Conservation (phyloP, 768 basidiomycete species). For the Mycena capillaripes region DNA sequence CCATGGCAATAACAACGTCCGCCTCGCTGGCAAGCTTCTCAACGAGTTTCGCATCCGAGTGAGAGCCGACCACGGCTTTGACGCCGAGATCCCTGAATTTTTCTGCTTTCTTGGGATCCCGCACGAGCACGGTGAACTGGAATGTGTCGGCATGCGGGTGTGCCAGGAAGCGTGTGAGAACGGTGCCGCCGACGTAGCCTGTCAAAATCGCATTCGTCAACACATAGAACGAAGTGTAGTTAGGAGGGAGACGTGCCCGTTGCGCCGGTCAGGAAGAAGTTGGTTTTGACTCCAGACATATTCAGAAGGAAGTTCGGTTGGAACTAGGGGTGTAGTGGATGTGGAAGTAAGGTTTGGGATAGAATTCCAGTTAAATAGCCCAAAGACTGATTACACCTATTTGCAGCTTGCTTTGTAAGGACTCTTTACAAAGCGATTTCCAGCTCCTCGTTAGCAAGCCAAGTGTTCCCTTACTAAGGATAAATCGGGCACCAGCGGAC, state of each 20-base stretch:
- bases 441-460: too few relatives aligned
- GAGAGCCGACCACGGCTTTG: constrained; percentile 59
- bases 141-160: constrained; percentile 52
- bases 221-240: too few relatives aligned
- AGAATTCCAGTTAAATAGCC: background rate
- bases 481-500: too few relatives aligned
- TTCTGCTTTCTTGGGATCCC: constrained; percentile 60
- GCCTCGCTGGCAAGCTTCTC: constrained; percentile 59
- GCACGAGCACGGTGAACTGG: constrained; percentile 61
- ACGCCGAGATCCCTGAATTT: constrained; percentile 55
- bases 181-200: constrained; percentile 67
- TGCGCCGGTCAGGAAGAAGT: constrained; percentile 60
- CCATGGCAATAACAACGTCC: constrained; percentile 23
- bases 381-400: background rate
- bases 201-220: too few relatives aligned
- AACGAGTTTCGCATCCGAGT: constrained; percentile 57
- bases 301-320: background rate
- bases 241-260: constrained; percentile 51
- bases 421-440: too few relatives aligned
- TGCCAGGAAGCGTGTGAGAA: constrained; percentile 58
- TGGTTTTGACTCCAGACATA: constrained; percentile 46
- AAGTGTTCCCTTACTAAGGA: too few relatives aligned
- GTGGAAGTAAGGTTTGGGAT: background rate
- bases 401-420: background rate
- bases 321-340: background rate